Percentiles rank a stretch among this genome's conserved stretches.
Conservation (phyloP, 495 filamentous ascomycete species). For the Neurospora cerealis region DNA sequence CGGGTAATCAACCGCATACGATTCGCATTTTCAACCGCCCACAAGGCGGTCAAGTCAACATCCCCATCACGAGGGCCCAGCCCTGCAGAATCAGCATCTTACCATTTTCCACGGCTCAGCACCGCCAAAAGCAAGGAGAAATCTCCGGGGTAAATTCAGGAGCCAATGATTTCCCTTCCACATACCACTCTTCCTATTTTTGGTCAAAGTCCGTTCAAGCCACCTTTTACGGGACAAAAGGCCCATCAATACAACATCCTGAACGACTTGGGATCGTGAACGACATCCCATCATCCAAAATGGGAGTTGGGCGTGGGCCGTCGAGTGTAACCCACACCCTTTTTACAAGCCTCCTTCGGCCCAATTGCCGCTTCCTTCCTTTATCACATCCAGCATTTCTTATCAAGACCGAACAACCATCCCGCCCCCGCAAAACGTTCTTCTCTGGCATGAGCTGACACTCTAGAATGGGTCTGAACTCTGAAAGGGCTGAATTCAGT, state of each 20-base stretch:
- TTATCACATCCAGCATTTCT: neutral
- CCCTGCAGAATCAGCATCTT: neutral
- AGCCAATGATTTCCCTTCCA: neutral
- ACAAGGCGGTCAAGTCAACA: neutral
- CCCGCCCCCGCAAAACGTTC: neutral
- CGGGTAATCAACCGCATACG: neutral
- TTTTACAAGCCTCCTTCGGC: neutral
- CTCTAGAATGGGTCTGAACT: neutral
- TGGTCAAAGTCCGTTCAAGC: neutral
- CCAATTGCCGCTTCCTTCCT: neutral
- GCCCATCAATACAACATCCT: neutral
- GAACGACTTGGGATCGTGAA: neutral
- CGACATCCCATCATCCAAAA: neutral
- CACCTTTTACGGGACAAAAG: neutral
- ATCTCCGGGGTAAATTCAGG: neutral
- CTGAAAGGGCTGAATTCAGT: neutral
- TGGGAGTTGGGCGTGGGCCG: neutral
- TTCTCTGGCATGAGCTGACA: neutral
- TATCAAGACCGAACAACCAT: neutral
- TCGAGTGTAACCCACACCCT: neutral
- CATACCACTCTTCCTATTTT: neutral
- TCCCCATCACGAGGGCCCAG: neutral
- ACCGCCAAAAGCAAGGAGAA: neutral
- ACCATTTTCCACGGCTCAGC: neutral
- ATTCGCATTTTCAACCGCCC: neutral